These are phyloP conservation scores for Ophiostoma ips DNA, from an alignment of 2,329 filamentous ascomycete species.

Conservation along the genomic window DNA sequence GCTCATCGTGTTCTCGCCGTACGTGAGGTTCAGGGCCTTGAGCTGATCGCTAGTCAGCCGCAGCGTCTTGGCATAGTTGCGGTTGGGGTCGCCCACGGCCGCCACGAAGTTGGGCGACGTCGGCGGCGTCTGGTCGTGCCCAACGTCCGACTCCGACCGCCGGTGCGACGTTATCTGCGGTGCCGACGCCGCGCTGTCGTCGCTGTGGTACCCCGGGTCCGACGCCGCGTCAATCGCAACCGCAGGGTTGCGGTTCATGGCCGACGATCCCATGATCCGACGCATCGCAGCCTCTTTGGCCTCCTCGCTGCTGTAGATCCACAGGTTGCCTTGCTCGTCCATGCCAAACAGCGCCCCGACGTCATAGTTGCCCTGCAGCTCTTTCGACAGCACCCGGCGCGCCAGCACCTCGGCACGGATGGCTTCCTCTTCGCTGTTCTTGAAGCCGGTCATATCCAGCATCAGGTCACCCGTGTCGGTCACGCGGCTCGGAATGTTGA, in stretches of 20 bases:
- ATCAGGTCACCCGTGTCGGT: conserved; percentile 88
- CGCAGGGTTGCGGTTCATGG: conserved; percentile 34
- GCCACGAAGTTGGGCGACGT: conserved; percentile 53
- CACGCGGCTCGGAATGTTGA: conserved; percentile 87
- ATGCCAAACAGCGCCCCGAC: conserved; percentile 91
- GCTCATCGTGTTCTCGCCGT: conserved; percentile 83
- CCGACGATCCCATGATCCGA: conserved; percentile 39
- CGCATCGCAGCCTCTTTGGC: conserved; percentile 80
- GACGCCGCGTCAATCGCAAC: conserved; percentile 68
- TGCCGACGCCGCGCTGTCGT: conserved; percentile 51
- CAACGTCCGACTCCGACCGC: conserved; percentile 53
- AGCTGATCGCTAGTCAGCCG: conserved; percentile 91
- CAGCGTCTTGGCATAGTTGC: conserved; percentile 92
- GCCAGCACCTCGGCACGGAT: conserved; percentile 87
- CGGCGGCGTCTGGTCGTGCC: conserved; percentile 46
- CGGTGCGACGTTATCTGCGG: conserved; percentile 31
- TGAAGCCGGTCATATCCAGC: conserved; percentile 96
- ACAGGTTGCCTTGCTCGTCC: conserved; percentile 92
- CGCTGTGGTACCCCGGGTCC: conserved; percentile 91
- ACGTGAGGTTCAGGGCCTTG: conserved; percentile 66
- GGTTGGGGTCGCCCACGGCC: conserved; percentile 49
- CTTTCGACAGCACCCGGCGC: conserved; percentile 80
- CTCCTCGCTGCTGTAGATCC: conserved; percentile 98
- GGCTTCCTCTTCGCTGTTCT: conserved; percentile 84
- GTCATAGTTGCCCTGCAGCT: conserved; percentile 88